phyloP scores from a whole-genome alignment of 2,329 filamentous ascomycete species.

The Colletotrichum sp. region DNA sequence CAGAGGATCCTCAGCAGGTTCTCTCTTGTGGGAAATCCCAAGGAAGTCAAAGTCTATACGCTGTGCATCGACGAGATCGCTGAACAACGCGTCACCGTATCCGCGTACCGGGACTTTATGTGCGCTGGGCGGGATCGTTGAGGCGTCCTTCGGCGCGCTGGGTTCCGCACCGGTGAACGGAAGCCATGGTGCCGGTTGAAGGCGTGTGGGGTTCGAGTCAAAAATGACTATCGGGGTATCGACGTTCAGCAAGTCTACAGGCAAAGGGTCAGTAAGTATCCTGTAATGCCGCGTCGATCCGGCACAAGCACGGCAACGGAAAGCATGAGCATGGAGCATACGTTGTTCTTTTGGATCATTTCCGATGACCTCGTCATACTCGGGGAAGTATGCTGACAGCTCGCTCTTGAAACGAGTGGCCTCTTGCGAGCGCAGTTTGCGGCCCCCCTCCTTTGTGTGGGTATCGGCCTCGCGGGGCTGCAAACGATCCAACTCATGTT shows the following conservation, averaged over 20 bases:
- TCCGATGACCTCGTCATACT: conserved; percentile 93
- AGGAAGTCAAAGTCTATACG: conserved; percentile 62
- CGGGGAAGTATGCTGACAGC: conserved; percentile 86
- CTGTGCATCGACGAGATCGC: conserved; percentile 61
- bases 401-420: conserved; percentile 89
- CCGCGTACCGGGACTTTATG: conserved; percentile 49
- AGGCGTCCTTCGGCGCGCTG: background rate
- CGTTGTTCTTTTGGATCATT: conserved; percentile 81
- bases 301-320: background rate
- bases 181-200: conserved; percentile 20
- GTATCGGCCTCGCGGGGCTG: conserved; percentile 49
- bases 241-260: conserved; percentile 71
- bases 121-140: background rate
- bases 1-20: conserved; percentile 57
- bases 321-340: conserved; percentile 44
- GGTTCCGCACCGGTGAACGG: background rate
- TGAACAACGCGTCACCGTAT: conserved; percentile 62
- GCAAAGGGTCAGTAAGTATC: background rate
- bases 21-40: conserved; percentile 48
- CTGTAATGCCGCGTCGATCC: background rate
- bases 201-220: conserved; percentile 50
- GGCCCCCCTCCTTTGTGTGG: conserved; percentile 65
- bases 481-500: conserved; percentile 63
- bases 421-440: conserved; percentile 85
- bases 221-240: conserved; percentile 77